Evolutionary conservation across 2,329 filamentous ascomycete species (phyloP).

Genomic region (Xenoacremonium recifei): DNA sequence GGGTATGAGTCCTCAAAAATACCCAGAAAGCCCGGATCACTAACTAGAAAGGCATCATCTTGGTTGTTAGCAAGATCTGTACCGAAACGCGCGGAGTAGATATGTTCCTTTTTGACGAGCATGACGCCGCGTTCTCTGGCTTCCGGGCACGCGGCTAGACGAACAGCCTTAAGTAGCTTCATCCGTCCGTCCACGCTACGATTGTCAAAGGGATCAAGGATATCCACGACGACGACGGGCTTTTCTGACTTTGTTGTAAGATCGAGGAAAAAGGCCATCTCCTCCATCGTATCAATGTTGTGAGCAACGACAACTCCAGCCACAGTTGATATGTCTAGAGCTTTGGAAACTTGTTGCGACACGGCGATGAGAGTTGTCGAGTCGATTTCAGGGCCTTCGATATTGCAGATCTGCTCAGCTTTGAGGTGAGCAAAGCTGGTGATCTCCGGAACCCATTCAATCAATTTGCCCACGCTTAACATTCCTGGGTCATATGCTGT

Average conservation of each 20-base stretch:
- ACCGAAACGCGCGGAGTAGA: conserved; percentile 53
- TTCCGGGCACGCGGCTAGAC: conserved; percentile 45
- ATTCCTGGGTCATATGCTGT: too few relatives aligned
- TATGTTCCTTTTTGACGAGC: conserved; percentile 61
- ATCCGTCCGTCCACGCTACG: conserved; percentile 61
- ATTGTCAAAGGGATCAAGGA: conserved; percentile 62
- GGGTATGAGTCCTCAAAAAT: conserved; percentile 56
- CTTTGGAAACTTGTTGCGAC: conserved; percentile 44
- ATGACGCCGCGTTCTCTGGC: conserved; percentile 52
- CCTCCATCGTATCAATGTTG: conserved; percentile 63
- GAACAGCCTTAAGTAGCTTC: conserved; percentile 59
- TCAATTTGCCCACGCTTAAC: too few relatives aligned
- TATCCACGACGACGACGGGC: conserved; percentile 58
- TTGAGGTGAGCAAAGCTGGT: too few relatives aligned
- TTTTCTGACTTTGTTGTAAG: conserved; percentile 54
- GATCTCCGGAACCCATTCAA: too few relatives aligned
- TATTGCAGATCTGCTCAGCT: conserved; percentile 25
- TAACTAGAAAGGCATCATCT: conserved; percentile 58
- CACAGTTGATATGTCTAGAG: conserved; percentile 38
- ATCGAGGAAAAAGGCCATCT: conserved; percentile 61
- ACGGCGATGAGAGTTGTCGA: conserved; percentile 46
- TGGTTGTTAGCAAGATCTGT: conserved; percentile 62
- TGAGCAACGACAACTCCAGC: conserved; percentile 60
- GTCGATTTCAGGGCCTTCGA: conserved; percentile 46
- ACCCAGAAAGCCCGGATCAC: conserved; percentile 57